Base-by-base conservation (phyloP, 2,329 filamentous ascomycete genomes). In the Raffaelea ambrosiae region DNA sequence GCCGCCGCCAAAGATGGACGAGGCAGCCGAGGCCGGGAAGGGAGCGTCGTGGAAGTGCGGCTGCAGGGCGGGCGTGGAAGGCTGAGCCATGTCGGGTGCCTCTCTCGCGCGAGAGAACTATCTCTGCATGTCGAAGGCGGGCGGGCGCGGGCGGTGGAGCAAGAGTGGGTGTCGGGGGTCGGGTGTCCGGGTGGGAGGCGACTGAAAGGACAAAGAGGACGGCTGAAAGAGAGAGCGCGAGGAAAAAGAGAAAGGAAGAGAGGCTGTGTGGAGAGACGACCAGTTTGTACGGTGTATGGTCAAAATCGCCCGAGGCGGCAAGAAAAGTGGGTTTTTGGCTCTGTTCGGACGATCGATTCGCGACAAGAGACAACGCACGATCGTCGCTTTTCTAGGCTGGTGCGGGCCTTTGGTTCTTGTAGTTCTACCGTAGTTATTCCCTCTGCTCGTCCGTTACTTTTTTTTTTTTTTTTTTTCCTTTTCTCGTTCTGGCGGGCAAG, bases 81-180 rank as follows among this genome's bases (percentile, higher is more conserved):
- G 45, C 45, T 49, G 49, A 43, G 51, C 53, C 53, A 54, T 54
- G 49, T 46, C 53, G 49, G 43, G 39, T 49, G 48, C 51, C 49
- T 46, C 49, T 47, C 51, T 47, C 53, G 33, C 40, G 22, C 39
- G 49, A 48, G 47, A 49, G 46, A 54, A 50, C 49, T 53, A 53
- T 51, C 44, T 54, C 46, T n/a, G 53, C 53, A 54, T 54, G 47
- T 51, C 43, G 48, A 23, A 42, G 16, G n/a, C 14, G 16, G 46
- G 22, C 4, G 33, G 13, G n/a, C 18, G 36, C 5, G n/a, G 31
- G 43, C 26, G 42, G 43, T 36, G 43, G 36, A 9, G 21, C 10
- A n/a, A n/a, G n/a, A n/a, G n/a, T n/a, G n/a, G n/a, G n/a, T n/a
- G n/a, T n/a, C n/a, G n/a, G n/a, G n/a, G n/a, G n/a, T n/a, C n/a